Percentiles rank a stretch among this genome's conserved stretches.
phyloP scores from a whole-genome alignment of 768 basidiomycete genomes.

The Calocybe cyanea region DNA sequence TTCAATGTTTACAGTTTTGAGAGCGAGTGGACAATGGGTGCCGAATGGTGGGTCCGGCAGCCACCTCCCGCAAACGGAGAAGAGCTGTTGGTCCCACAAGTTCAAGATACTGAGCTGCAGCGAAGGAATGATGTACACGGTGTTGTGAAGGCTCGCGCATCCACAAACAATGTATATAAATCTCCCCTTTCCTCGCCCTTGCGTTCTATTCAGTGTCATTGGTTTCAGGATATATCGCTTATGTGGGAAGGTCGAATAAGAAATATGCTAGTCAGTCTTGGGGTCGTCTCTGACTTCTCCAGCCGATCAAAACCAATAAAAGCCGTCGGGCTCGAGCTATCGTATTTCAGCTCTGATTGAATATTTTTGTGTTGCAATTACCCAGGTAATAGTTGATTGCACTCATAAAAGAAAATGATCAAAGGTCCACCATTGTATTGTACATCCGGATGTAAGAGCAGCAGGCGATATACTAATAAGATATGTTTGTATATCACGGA shows the following conservation, averaged over 20 bases:
- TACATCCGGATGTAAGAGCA: slow-evolving; percentile 17
- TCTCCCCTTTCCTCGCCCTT: background rate
- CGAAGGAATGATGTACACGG: slow-evolving; percentile 52
- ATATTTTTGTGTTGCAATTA: background rate
- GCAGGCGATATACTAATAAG: slow-evolving; percentile 10
- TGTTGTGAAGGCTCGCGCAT: slow-evolving; percentile 86
- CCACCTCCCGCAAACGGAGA: slow-evolving; percentile 30
- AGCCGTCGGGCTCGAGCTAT: slow-evolving; percentile 87
- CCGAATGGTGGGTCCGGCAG: slow-evolving; percentile 92
- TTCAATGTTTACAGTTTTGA: slow-evolving; percentile 97
- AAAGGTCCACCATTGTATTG: slow-evolving; percentile 5
- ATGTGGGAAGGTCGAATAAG: slow-evolving; percentile 93
- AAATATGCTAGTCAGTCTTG: slow-evolving; percentile 86
- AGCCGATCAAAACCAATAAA: slow-evolving; percentile 84
- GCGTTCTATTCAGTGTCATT: background rate
- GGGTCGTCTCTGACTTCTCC: slow-evolving; percentile 87
- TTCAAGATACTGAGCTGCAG: slow-evolving; percentile 12
- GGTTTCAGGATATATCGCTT: slow-evolving; percentile 77
- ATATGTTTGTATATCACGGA: background rate
- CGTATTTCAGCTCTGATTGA: slow-evolving; percentile 75
- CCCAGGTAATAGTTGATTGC: background rate
- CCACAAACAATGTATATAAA: slow-evolving; percentile 77
- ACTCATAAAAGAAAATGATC: background rate
- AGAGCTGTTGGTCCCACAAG: slow-evolving; percentile 7
- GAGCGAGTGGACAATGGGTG: slow-evolving; percentile 93